Base-by-base conservation (phyloP, 2,329 filamentous ascomycete species). In the Aspergillus quadricinctus region DNA sequence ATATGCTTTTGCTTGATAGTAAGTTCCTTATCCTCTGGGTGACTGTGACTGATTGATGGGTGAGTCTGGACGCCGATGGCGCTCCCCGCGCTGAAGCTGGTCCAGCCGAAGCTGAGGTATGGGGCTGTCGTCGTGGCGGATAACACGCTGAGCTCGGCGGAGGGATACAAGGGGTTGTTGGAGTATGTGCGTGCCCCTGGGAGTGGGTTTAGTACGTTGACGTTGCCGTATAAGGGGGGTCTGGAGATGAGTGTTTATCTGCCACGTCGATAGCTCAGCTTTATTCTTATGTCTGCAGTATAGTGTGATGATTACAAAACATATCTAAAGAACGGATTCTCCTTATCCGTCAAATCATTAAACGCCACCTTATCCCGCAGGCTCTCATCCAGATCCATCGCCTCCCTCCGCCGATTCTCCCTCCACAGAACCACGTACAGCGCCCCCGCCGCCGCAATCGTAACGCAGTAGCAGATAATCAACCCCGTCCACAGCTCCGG, bases 401-500 rank as follows among this genome's bases (percentile, higher is more conserved):
- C 58, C 21, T 78, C 78, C 49, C 83, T 78, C 49, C 72, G 75
- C 61, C 69, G 78, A 61, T 90, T 90, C 56, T 86, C 88, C 3
- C 73, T 71, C 55, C 74, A 72, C 10, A 90, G 75, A 3, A 90
- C 76, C 11, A 81, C 57, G 66, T 86, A 89, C 11, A 91, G 68
- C 0, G 75, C 68, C 0, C 72, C 66, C 0, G 87, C 80, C 0
- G 85, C 77, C 0, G 78, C 62, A 27, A 91, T 87, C 4, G 85
- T 86, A 59, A 91, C 86, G 51, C 83, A 83, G 65, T 90, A 90
- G 63, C 80, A 83, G 10, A 83, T 81, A 7, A 90, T 89, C 57
- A 92, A 67, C 0, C 87, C 87, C 0, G 82, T 75, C 88, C 88
- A 91, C 8, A 91, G 67, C 62, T 84, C 82, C 0, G 88, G 88